Evolutionary conservation across 2,329 filamentous ascomycete species (phyloP), one percentile per base, ranked within the genome.

Genomic region (Penicillium rolfsii): DNA sequence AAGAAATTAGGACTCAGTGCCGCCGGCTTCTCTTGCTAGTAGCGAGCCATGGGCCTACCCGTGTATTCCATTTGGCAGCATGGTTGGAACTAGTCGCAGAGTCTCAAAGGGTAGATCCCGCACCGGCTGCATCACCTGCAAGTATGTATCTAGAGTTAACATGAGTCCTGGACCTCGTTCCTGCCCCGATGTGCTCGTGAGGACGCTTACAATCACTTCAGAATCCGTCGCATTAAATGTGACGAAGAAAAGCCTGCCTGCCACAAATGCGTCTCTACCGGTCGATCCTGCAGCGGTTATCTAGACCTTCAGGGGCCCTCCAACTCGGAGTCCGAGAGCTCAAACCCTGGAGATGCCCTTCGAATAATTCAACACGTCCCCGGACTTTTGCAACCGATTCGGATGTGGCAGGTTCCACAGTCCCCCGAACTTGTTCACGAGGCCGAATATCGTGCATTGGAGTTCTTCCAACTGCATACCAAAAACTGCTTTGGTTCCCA

Each of bases 261-360:
- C 64, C 71, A 79, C 38, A 80, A 83, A 59, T 87, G 84, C 67
- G 79, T 78, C 36, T 83, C 81, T 58, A 85, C 84, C 3, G 83
- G 84, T 12, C 79, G 84, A 55, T 81, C 79, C 64, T 87, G 84
- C 67, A 83, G 85, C 68, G 85, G 84, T 55, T 86, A 87, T 55
- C 64, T 68, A 9, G 53, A 48, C 2, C 24, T 60, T 26, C 38
- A 63, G 38, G 33, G 46, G 26, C 69, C 19, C 19, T 22, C 19
- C 19, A 22, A 22, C n/a, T 22, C 40, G 67, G 72, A 59, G 58
- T 62, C 65, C 61, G 35, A 48, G 35, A 22, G 30, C 28, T 11
- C 30, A 16, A 16, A n/a, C 35, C 5, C 45, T 22, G 22, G 19
- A 16, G 38, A 48, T 45, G 55, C 58, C 64, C 60, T 69, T 61